A percentile compares a stretch with the other conserved stretches of the same genome.
These are phyloP conservation scores for Talaromyces pinophilus DNA, from an alignment of 2,329 filamentous ascomycete genomes.

Conservation along the genomic window DNA sequence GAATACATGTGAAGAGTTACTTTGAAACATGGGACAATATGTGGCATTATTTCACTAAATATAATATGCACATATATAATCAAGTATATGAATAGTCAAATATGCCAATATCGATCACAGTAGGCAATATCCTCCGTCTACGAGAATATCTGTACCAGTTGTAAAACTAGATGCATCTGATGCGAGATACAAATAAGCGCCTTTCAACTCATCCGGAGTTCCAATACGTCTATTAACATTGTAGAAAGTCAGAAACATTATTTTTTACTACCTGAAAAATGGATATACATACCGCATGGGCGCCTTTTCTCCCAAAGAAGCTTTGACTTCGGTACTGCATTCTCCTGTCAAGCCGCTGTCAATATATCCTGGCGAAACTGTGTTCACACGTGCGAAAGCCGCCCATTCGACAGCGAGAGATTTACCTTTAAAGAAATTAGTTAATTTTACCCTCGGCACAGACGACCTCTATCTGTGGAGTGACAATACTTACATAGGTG, in stretches of 20 bases:
- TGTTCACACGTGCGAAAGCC: background rate
- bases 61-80: no score
- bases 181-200: background rate
- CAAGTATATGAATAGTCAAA: background rate
- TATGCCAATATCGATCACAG: background rate
- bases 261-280: background rate
- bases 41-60: no score
- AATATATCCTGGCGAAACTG: background rate
- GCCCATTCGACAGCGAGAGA: background rate
- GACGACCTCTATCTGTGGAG: constrained; percentile 35
- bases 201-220: background rate
- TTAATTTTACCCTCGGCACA: background rate
- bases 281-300: background rate
- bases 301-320: background rate
- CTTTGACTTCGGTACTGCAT: background rate
- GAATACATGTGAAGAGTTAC: background rate
- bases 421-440: background rate
- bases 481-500: constrained; percentile 50
- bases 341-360: background rate
- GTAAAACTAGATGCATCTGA: background rate
- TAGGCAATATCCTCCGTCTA: background rate
- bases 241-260: background rate
- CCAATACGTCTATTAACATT: background rate
- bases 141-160: background rate
- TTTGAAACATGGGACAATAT: no score